Conservation (phyloP, 345 rosid genomes). For the Sisymbrium irio region DNA sequence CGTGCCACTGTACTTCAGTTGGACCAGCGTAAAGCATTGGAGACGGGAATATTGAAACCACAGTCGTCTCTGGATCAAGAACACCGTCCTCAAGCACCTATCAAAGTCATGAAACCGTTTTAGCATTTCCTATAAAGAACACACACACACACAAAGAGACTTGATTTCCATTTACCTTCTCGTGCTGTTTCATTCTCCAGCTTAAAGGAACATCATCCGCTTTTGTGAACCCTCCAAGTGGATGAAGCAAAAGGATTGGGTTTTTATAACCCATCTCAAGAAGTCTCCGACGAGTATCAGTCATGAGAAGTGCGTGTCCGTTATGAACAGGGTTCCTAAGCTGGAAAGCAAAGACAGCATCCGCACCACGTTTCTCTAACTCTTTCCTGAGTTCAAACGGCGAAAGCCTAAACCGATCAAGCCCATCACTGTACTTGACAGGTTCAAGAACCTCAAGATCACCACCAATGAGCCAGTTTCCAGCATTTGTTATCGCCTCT, state of each 20-base stretch:
- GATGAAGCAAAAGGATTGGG: conserved; percentile 88
- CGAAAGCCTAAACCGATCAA: conserved; percentile 79
- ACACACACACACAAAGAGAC: neutral
- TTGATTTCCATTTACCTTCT: conserved; percentile 50
- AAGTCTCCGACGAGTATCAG: conserved; percentile 80
- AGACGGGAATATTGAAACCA: conserved; percentile 95
- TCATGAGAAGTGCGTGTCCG: conserved; percentile 94
- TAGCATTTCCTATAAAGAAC: conserved; percentile 6
- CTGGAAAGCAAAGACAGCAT: conserved; percentile 97
- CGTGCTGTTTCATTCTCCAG: conserved; percentile 97
- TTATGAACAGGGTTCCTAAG: conserved; percentile 96
- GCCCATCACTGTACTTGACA: conserved; percentile 78
- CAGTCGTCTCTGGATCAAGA: conserved; percentile 96
- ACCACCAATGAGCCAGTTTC: conserved; percentile 93
- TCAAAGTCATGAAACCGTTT: neutral
- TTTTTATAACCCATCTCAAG: conserved; percentile 95
- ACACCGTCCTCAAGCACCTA: conserved; percentile 97
- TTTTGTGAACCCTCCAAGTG: conserved; percentile 90
- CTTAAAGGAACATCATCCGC: conserved; percentile 96
- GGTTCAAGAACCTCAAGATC: conserved; percentile 86
- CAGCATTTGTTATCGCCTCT: conserved; percentile 62
- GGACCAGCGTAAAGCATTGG: conserved; percentile 99
- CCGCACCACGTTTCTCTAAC: conserved; percentile 78
- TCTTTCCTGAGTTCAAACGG: conserved; percentile 72
- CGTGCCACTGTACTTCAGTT: conserved; percentile 99